These are phyloP conservation scores for Priceomyces carsonii DNA, from an alignment of 805 yeast species.

Conservation along the genomic window DNA sequence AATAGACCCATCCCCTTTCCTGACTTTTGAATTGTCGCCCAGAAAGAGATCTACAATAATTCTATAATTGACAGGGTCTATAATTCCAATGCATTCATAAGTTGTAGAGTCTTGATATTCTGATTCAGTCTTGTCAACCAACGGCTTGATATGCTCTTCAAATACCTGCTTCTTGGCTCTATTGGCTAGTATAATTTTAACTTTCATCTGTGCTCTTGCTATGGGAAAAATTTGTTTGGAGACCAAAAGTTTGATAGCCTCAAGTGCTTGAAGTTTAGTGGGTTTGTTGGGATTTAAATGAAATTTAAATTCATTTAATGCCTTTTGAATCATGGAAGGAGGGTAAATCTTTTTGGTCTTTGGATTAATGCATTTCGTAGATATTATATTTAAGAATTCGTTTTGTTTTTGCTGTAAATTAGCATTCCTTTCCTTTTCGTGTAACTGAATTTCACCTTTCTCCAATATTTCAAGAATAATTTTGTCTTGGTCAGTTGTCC, in stretches of 20 bases:
- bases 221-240: conserved; percentile 86
- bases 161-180: conserved; percentile 49
- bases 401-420: conserved; percentile 72
- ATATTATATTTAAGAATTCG: conserved; percentile 78
- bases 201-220: conserved; percentile 91
- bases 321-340: conserved; percentile 90
- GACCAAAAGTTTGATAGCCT: conserved; percentile 79
- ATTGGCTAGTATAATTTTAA: conserved; percentile 59
- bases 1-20: conserved; percentile 59
- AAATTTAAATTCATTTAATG: conserved; percentile 73
- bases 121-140: conserved; percentile 41
- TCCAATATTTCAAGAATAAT: conserved; percentile 79
- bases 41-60: conserved; percentile 63
- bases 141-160: conserved; percentile 31
- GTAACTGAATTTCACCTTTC: conserved; percentile 92
- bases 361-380: conserved; percentile 92
- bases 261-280: conserved; percentile 87
- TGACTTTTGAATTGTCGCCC: conserved; percentile 44
- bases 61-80: conserved; percentile 84
- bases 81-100: conserved; percentile 54
- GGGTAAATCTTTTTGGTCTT: conserved; percentile 88
- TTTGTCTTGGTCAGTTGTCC: conserved; percentile 69
- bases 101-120: conserved; percentile 50
- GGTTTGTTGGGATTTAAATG: conserved; percentile 72
- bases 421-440: conserved; percentile 87